These are phyloP conservation scores for Verruconis gallopava DNA, from an alignment of 2,329 filamentous ascomycete species.

Conservation along the genomic window DNA sequence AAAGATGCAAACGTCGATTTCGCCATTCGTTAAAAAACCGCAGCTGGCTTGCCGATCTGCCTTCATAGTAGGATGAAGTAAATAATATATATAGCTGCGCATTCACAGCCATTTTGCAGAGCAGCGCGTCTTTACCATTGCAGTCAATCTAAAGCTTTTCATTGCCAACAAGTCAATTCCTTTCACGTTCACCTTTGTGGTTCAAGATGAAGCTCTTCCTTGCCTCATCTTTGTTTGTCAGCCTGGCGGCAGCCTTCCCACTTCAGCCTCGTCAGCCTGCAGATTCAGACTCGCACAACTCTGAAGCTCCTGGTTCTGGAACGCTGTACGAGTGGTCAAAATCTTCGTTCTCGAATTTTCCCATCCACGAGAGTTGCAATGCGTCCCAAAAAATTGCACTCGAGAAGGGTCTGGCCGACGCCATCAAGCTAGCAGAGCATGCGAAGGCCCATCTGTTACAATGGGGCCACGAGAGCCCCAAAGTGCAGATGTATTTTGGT, in stretches of 20 bases:
- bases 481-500: slow-evolving; percentile 56
- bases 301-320: not conserved
- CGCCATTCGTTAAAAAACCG: not conserved
- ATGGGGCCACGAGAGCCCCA: slow-evolving; percentile 43
- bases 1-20: not conserved
- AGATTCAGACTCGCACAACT: not conserved
- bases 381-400: slow-evolving; percentile 46
- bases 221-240: not conserved
- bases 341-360: slow-evolving; percentile 10
- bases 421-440: slow-evolving; percentile 43
- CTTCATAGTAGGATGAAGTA: not conserved
- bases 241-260: not conserved
- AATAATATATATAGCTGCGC: not conserved
- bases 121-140: not conserved
- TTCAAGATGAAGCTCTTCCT: slow-evolving; percentile 2
- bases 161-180: not conserved
- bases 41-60: not conserved
- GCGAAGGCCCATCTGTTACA: slow-evolving; percentile 50
- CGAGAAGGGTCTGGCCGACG: slow-evolving; percentile 43
- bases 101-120: not conserved
- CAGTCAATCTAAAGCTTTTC: not conserved
- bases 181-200: not conserved
- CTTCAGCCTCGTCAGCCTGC: slow-evolving; percentile 2
- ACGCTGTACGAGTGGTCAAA: not conserved
- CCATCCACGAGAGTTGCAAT: slow-evolving; percentile 55